Base-by-base conservation (phyloP, 768 basidiomycete species). In the Leccinum sublutescens region DNA sequence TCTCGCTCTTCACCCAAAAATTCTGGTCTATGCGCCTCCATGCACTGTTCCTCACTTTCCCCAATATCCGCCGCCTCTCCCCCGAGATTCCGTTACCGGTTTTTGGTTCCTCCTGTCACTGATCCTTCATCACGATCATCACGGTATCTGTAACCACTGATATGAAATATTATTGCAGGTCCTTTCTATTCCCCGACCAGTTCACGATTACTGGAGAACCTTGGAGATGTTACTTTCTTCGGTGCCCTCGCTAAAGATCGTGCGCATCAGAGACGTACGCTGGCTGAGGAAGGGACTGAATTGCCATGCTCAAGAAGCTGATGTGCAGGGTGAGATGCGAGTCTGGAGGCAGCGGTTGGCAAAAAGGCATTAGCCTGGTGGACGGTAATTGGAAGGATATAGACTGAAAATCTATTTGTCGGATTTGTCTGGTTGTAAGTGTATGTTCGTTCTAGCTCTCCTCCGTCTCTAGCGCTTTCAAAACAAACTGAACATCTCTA, bases 311-410 rank as follows among this genome's bases (percentile, higher is more conserved):
- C 85, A 83, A 62, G 84, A 81, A 62, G 82, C 91, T 7, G 91
- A 91, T 9, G 81, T 91, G 15, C 90, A 91, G 72, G 91, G 90
- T 47, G 88, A 91, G 69, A 86, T 93, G 83, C 76, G 78, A 62
- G 82, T 85, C 57, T 93, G 91, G 91, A 79, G 79, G 60, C 79
- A 82, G 51, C 80, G 86, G 54, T 76, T 93, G 33, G 75, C 75
- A 11, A 77, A 84, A 57, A 65, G 77, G 82, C 1, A 80, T 93
- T 50, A 78, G 79, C 21, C 73, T 93, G 31, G 74, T 93, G 55
- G 91, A 93, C 66, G 78, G 81, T 15, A 84, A 89, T 58, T 92
- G 90, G 89, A 85, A 79, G 60, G 80, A 81, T 59, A 74, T 74
- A 55, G 61, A 58, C 15, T 70, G 52, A 63, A 57, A 45, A 57